phyloP scores from a whole-genome alignment of 176 grass and related monocot genomes.

The Oryza coarctata region DNA sequence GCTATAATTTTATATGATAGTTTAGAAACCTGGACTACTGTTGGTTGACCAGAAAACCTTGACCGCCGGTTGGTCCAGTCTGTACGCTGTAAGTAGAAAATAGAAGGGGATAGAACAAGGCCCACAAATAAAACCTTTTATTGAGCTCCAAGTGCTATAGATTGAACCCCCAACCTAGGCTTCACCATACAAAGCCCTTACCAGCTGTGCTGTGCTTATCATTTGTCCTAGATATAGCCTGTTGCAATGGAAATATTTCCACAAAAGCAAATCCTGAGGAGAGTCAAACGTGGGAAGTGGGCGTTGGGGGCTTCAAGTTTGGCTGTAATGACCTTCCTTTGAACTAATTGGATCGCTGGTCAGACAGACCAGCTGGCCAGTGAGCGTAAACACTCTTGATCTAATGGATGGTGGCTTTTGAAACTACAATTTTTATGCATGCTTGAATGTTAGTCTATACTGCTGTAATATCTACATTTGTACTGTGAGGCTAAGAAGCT shows the following conservation, averaged over 20 bases:
- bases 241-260: background rate
- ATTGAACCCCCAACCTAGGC: background rate
- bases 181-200: background rate
- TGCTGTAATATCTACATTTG: conserved; percentile 5
- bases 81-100: background rate
- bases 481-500: background rate
- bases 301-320: background rate
- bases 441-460: conserved; percentile 6
- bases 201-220: background rate
- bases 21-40: background rate
- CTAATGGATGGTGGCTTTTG: background rate
- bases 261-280: background rate
- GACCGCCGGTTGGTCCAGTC: background rate
- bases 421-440: background rate
- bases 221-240: background rate
- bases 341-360: background rate
- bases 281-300: background rate
- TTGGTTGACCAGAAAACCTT: background rate
- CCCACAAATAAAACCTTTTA: background rate
- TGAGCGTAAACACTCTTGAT: background rate
- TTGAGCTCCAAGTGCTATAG: background rate
- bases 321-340: background rate
- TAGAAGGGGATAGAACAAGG: background rate
- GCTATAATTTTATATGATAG: background rate
- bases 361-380: background rate